A percentile compares a stretch with the other conserved stretches of the same genome.
Conservation (phyloP, 2,329 filamentous ascomycete genomes). For the Colletotrichum melonis region DNA sequence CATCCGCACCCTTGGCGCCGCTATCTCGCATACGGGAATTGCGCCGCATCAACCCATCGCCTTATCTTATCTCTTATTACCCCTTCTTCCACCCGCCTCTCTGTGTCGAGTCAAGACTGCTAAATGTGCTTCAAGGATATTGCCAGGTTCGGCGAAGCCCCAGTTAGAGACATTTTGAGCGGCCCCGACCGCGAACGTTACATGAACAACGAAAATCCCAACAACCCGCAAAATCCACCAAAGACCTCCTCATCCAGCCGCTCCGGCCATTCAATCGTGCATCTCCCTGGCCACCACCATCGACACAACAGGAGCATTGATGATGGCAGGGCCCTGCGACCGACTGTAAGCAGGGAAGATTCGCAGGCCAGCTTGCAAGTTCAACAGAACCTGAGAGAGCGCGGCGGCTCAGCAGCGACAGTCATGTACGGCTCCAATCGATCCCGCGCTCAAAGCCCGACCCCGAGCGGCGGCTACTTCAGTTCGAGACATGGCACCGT, state of each 20-base stretch:
- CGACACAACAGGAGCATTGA: conserved; percentile 79
- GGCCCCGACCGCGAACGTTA: conserved; percentile 78
- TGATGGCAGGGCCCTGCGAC: conserved; percentile 73
- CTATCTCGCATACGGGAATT: conserved; percentile 34
- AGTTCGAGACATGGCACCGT: conserved; percentile 60
- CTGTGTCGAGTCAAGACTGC: conserved; percentile 32
- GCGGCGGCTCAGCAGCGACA: conserved; percentile 54
- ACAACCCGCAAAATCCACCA: conserved; percentile 59
- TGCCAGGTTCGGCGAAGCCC: conserved; percentile 80
- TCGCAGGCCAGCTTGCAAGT: conserved; percentile 62
- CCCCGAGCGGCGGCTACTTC: conserved; percentile 74
- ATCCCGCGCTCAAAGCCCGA: conserved; percentile 81
- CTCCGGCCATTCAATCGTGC: conserved; percentile 69
- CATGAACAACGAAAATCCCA: conserved; percentile 56
- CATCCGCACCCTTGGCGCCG: conserved; percentile 28
- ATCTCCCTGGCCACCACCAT: conserved; percentile 72
- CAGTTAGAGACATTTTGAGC: conserved; percentile 76
- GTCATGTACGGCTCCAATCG: conserved; percentile 55
- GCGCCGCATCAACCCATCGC: conserved; percentile 22
- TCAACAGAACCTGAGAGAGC: conserved; percentile 60
- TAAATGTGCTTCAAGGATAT: conserved; percentile 68
- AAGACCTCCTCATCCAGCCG: conserved; percentile 74
- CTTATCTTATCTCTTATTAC: conserved; percentile 36
- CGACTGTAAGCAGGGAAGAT: conserved; percentile 82
- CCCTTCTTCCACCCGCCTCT: conserved; percentile 15